Percentiles rank a stretch among this genome's conserved stretches.
Conservation (phyloP, 306 rosid species). For the Cucurbita ficifolia region DNA sequence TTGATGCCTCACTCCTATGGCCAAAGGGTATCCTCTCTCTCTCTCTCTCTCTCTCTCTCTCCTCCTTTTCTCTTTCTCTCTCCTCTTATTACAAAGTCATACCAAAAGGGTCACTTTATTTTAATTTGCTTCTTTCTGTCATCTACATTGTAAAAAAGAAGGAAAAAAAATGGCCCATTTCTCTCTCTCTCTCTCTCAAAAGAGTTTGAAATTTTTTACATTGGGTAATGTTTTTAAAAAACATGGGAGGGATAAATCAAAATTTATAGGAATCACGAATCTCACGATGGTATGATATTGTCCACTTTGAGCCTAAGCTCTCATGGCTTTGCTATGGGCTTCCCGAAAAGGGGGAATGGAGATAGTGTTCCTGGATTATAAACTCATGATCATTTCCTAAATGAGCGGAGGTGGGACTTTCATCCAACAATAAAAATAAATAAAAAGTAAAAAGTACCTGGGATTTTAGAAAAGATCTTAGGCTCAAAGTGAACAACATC, state of each 20-base stretch:
- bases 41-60: not conserved
- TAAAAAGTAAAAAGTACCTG: no score
- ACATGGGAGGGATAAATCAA: not conserved
- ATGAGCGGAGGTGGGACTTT: no score
- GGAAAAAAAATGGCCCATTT: not conserved
- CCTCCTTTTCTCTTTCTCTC: not conserved
- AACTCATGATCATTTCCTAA: no score
- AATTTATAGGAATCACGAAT: no score
- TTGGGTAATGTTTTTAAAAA: not conserved
- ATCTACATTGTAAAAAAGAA: not conserved
- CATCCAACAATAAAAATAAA: no score
- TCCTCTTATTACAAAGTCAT: not conserved
- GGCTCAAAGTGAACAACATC: no score
- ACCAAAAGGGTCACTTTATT: not conserved
- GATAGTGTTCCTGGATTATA: no score
- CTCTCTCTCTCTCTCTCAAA: no score
- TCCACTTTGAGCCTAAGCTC: not conserved
- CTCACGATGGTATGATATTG: no score
- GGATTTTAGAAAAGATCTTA: no score
- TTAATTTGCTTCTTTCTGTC: not conserved
- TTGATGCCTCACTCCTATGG: slow-evolving; percentile 5
- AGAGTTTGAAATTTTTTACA: not conserved
- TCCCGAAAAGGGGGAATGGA: no score
- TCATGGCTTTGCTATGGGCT: no score
- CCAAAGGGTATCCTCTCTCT: slow-evolving; percentile 7